Percentiles rank a stretch among this genome's conserved stretches.
These are phyloP conservation scores for Backusella morwellensis DNA, from an alignment of 192 early-diverging fungal species.

Conservation along the genomic window DNA sequence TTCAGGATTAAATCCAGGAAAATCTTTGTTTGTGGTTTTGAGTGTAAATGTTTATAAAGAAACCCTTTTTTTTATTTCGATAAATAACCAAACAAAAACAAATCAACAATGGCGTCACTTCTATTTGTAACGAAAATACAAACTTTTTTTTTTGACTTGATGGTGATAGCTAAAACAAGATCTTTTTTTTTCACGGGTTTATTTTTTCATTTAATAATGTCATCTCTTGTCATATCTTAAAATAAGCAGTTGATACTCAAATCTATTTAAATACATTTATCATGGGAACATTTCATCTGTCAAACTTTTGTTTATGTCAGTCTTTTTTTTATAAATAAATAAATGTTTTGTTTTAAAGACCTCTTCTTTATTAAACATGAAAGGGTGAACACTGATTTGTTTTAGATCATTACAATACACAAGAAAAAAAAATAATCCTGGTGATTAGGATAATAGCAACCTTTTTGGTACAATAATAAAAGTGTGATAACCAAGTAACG, in stretches of 20 bases:
- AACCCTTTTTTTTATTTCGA: background rate
- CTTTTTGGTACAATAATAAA: background rate
- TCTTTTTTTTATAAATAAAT: background rate
- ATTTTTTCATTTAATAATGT: background rate
- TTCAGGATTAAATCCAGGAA: background rate
- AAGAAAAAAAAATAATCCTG: background rate
- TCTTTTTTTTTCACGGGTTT: background rate
- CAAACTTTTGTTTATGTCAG: background rate
- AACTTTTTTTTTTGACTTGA: background rate
- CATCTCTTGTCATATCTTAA: background rate
- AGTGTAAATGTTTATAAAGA: background rate
- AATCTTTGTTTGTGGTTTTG: background rate
- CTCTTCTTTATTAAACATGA: background rate
- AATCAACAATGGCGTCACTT: no score
- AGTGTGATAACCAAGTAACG: background rate
- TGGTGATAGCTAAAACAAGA: background rate
- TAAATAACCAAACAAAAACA: background rate
- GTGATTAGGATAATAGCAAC: background rate
- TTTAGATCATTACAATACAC: background rate
- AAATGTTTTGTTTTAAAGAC: background rate
- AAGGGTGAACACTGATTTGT: background rate
- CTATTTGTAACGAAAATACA: no score
- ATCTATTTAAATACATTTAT: background rate
- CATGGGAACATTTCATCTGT: background rate
- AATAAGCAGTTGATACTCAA: background rate